These are phyloP conservation scores for Silene uniflora DNA, from an alignment of 148 eudicot species.

Conservation along the genomic window DNA sequence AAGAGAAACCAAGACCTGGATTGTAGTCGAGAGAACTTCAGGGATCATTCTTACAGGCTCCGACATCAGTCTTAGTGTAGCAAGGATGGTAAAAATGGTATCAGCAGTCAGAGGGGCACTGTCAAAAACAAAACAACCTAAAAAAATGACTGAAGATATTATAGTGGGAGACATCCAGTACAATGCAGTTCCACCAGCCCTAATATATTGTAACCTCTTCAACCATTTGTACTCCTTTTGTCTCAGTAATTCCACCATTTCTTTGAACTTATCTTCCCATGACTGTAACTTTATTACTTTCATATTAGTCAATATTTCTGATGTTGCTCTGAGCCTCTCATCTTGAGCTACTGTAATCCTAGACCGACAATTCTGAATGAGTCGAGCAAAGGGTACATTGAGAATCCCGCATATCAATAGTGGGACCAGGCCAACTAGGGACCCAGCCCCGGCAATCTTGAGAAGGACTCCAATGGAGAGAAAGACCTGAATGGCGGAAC, in stretches of 20 bases:
- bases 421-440: slow-evolving; percentile 22
- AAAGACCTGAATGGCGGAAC: slow-evolving; percentile 33
- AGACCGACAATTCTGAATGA: slow-evolving; percentile 37
- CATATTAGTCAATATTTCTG: slow-evolving; percentile 46
- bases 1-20: slow-evolving; percentile 47
- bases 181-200: slow-evolving; percentile 30
- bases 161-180: slow-evolving; percentile 48
- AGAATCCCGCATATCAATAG: not conserved
- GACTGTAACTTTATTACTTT: slow-evolving; percentile 55
- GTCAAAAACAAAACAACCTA: slow-evolving; percentile 37
- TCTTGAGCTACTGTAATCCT: slow-evolving; percentile 51
- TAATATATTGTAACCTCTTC: slow-evolving; percentile 23
- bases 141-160: slow-evolving; percentile 42
- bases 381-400: slow-evolving; percentile 40
- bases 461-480: slow-evolving; percentile 11
- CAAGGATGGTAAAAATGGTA: slow-evolving; percentile 48
- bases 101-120: slow-evolving; percentile 33
- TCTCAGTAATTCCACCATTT: slow-evolving; percentile 33
- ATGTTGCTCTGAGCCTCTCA: slow-evolving; percentile 34
- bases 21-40: slow-evolving; percentile 36
- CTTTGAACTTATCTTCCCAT: slow-evolving; percentile 50
- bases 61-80: slow-evolving; percentile 44
- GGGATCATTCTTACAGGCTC: slow-evolving; percentile 55
- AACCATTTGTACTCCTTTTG: slow-evolving; percentile 34
- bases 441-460: slow-evolving; percentile 20